These are phyloP conservation scores for Otatea glauca DNA, from an alignment of 176 grass and related monocot species.

Conservation along the genomic window DNA sequence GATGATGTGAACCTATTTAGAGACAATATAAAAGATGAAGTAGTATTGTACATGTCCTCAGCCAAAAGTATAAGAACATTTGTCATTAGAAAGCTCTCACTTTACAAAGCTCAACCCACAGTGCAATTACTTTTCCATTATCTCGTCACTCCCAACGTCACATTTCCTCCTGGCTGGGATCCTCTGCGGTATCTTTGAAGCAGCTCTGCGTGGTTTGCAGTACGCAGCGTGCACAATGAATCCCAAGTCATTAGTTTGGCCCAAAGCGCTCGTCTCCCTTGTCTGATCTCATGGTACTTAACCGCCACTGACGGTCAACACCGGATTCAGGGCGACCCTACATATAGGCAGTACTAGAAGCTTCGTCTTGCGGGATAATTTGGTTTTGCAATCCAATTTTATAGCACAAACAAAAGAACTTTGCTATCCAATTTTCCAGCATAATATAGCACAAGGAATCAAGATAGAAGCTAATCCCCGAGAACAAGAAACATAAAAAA, in stretches of 20 bases:
- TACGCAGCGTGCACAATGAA: background rate
- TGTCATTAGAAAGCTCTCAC: too few species aligned
- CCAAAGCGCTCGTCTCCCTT: background rate
- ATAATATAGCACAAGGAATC: background rate
- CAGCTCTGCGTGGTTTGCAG: fast-evolving
- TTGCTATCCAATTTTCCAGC: background rate
- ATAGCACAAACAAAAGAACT: background rate
- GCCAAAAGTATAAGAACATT: slow-evolving; percentile 41
- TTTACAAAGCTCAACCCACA: background rate
- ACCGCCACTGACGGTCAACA: slow-evolving; percentile 23
- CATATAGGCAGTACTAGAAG: background rate
- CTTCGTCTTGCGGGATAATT: background rate
- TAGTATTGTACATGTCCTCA: too few species aligned
- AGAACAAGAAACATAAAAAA: background rate
- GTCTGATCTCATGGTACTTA: background rate
- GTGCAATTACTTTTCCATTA: background rate
- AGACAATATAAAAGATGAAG: too few species aligned
- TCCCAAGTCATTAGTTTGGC: background rate
- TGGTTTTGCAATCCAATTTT: background rate
- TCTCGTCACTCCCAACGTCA: slow-evolving; percentile 75
- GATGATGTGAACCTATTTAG: too few species aligned
- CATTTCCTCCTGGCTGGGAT: background rate
- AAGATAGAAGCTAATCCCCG: background rate
- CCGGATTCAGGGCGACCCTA: background rate
- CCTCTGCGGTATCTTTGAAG: background rate